A percentile compares a stretch with the other conserved stretches of the same genome.
Conservation (phyloP, 2,329 filamentous ascomycete species). For the Hypoxylon sp. region DNA sequence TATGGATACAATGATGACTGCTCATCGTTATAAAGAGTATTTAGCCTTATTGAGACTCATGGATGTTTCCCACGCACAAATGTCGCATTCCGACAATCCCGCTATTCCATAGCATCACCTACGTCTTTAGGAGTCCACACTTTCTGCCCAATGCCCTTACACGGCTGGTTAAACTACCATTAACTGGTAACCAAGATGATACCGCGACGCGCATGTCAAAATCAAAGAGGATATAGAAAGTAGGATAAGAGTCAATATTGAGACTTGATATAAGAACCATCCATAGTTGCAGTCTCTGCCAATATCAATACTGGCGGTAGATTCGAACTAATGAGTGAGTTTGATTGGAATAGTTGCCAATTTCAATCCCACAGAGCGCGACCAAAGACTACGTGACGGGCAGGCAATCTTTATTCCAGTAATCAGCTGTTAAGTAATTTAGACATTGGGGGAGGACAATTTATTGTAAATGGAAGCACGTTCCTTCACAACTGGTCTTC, state of each 20-base stretch:
- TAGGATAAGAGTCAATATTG: not conserved
- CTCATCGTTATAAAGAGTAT: not conserved
- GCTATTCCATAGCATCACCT: not conserved
- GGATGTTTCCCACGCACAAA: not conserved
- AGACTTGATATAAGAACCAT: not conserved
- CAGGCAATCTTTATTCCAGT: not conserved
- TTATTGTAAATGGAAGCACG: constrained; percentile 14
- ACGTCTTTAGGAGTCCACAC: not conserved
- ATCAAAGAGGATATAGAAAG: not conserved
- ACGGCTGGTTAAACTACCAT: not conserved
- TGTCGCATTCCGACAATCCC: not conserved
- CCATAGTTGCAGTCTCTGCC: not conserved
- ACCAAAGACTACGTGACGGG: not conserved
- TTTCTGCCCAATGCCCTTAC: not conserved
- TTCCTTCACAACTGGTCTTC: constrained; percentile 23
- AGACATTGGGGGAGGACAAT: not conserved
- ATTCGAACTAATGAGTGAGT: too few species aligned
- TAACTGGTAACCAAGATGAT: not conserved
- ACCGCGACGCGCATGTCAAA: not conserved
- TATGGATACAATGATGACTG: not conserved
- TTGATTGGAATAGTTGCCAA: too few species aligned
- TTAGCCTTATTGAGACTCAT: not conserved
- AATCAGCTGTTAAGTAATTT: not conserved
- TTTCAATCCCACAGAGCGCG: not conserved
- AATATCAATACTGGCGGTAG: too few species aligned